Base-by-base conservation (phyloP, 2,329 filamentous ascomycete genomes). In the Fusarium foetens region DNA sequence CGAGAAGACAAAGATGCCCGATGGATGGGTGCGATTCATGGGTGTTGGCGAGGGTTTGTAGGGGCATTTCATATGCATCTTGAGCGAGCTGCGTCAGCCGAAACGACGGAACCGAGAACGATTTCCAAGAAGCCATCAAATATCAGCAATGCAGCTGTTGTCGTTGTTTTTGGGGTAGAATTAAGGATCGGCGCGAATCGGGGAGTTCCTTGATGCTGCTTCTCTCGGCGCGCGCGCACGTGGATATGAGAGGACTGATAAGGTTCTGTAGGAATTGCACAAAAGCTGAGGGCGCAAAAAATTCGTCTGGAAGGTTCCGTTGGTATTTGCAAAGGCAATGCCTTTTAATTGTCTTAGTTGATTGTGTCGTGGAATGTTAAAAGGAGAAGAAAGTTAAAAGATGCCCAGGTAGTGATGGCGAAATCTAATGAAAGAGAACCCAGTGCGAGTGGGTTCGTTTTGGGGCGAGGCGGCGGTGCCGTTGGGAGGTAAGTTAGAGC, bases 1-100 rank as follows among this genome's bases (percentile, higher is more conserved):
- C 95, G 66, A 97, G 90, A 31, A 97, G 86, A 42, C 91, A 87
- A 35, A 97, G 87, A 76, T 94, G 88, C 63, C 84, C 85, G 71
- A 94, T 86, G 58, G 92, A 86, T 19, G 92, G 91, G 72, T 94
- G 91, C 23, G 86, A 83, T 7, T 86, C 84, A 73, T 88, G 84
- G 16, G 82, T 77, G 57, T 80, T 80, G 66, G 81, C 79, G 45
- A 86, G 79, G 19, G 82, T 79, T 63, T 82, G 79, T 57, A 86
- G 76, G 9, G 84, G 83, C 58, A 83, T 75, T 29, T 86, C 82
- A 73, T 83, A 83, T 52, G 81, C 80, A 77, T 80, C 63, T 67
- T 80, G 80, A 31, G 80, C 81, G 57, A 83, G 69, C 63, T 77
- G 77, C 42, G 80, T 77, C 68, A 86, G 77, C 70, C 86, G 84